Conservation (phyloP, 306 rosid genomes). For the Lathyrus tuberosus region DNA sequence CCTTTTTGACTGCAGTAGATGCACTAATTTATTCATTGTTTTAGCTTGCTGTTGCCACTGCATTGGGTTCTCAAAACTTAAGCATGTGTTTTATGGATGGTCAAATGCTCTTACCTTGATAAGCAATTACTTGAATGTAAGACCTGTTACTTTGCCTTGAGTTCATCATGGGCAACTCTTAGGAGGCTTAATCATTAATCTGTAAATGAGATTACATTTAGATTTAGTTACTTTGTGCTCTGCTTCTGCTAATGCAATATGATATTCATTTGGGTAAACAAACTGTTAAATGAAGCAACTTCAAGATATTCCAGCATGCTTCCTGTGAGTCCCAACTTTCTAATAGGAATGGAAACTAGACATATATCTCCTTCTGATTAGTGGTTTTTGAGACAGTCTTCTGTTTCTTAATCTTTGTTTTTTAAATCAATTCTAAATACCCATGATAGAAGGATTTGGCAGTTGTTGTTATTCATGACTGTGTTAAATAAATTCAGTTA, state of each 20-base stretch:
- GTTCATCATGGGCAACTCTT: background rate
- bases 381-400: slow-evolving; percentile 5
- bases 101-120: slow-evolving; percentile 1
- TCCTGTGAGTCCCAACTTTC: slow-evolving; percentile 9
- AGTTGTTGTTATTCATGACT: background rate
- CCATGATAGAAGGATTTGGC: background rate
- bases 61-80: background rate
- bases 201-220: slow-evolving; percentile 12
- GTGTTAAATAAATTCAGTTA: slow-evolving; percentile 16
- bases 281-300: background rate
- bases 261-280: slow-evolving; percentile 14
- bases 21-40: background rate
- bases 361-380: background rate
- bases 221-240: background rate
- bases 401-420: background rate
- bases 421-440: slow-evolving; percentile 2
- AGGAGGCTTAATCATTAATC: slow-evolving; percentile 5
- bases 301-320: slow-evolving; percentile 1
- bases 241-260: slow-evolving; percentile 1
- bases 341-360: background rate
- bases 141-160: slow-evolving; percentile 2
- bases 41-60: background rate
- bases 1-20: background rate
- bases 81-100: slow-evolving; percentile 1
- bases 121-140: slow-evolving; percentile 18